These are phyloP conservation scores for Tuber calosporum DNA, from an alignment of 495 filamentous ascomycete species.

Conservation along the genomic window DNA sequence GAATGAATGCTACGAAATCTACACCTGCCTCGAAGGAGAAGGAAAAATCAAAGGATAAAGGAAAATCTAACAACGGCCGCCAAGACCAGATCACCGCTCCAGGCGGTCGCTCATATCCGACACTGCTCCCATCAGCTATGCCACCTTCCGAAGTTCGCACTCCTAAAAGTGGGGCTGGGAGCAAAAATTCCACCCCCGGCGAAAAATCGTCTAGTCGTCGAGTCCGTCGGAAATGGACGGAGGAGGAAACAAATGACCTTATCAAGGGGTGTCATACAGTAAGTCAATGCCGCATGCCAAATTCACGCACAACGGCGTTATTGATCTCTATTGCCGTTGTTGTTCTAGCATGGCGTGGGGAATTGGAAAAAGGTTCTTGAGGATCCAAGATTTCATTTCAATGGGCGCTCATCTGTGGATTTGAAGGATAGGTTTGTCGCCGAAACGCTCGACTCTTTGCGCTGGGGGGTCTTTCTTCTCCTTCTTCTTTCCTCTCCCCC, in stretches of 20 bases:
- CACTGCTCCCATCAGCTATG: slow-evolving; percentile 27
- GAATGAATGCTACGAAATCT: slow-evolving; percentile 31
- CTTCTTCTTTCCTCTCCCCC: neutral
- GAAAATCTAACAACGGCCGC: slow-evolving; percentile 18
- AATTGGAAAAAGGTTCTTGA: slow-evolving; percentile 65
- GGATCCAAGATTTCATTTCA: slow-evolving; percentile 56
- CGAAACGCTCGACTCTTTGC: neutral
- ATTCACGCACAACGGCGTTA: slow-evolving; percentile 10
- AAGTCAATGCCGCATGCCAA: slow-evolving; percentile 42
- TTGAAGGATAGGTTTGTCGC: slow-evolving; percentile 54
- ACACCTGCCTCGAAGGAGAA: slow-evolving; percentile 33
- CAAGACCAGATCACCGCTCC: slow-evolving; percentile 33
- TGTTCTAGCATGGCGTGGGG: slow-evolving; percentile 52
- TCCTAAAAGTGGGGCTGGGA: slow-evolving; percentile 14
- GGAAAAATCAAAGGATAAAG: slow-evolving; percentile 28
- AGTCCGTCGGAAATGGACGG: slow-evolving; percentile 53
- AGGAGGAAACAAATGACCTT: slow-evolving; percentile 59
- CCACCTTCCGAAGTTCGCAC: slow-evolving; percentile 26
- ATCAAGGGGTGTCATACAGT: slow-evolving; percentile 55
- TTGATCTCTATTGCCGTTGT: slow-evolving; percentile 16
- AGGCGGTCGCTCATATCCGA: slow-evolving; percentile 28
- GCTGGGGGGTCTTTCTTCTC: no score
- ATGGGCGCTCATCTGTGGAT: slow-evolving; percentile 59
- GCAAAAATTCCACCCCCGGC: slow-evolving; percentile 25
- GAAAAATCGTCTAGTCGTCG: slow-evolving; percentile 35